Evolutionary conservation across 2,329 filamentous ascomycete species (phyloP), one percentile per base, ranked within the genome.

Genomic region (Cordyceps militaris): DNA sequence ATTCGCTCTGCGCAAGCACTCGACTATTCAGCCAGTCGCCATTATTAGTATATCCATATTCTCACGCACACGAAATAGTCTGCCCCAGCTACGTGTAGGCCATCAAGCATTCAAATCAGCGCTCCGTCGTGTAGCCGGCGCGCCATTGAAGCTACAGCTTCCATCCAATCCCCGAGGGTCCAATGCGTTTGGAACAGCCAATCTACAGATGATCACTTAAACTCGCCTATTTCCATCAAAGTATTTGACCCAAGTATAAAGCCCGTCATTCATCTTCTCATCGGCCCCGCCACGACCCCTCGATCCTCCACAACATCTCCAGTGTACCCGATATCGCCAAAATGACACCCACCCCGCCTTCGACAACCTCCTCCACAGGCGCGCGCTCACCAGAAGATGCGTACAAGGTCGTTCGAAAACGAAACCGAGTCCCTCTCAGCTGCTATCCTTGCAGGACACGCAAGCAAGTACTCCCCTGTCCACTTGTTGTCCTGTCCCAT

Each of bases 391-490:
- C 92, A 34, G 90, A 96, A 70, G 84, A 89, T 55, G 88, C 93
- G 63, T 96, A 89, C 67, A 84, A 90, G 65, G 87, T 97, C 52
- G 89, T 97, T 60, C 86, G 93, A 63, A 96, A 95, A 76, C 84
- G 93, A 70, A 97, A 97, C 68, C 82, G 93, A 60, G 87, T 97
- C 16, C 93, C 93, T 48, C 79, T 97, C 51, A 97, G 91, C 67
- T 97, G 93, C 71, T 89, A 87, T 63, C 90, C 92, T 32, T 97
- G 93, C 73, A 83, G 93, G 69, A 89, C 92, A 66, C 86, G 92
- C 76, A 97, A 97, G 89, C 94, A 76, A 76, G 81, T 71, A 34
- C 32, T 21, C 9, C 13, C 51, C 30, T 23, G 13, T 14, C 9
- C 21, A 23, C 6, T 16, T n/a, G 48, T 6, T 9, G 16, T 44